These are phyloP conservation scores for Dillenia suffruticosa DNA, from an alignment of 164 flowering plant species.

Conservation along the genomic window DNA sequence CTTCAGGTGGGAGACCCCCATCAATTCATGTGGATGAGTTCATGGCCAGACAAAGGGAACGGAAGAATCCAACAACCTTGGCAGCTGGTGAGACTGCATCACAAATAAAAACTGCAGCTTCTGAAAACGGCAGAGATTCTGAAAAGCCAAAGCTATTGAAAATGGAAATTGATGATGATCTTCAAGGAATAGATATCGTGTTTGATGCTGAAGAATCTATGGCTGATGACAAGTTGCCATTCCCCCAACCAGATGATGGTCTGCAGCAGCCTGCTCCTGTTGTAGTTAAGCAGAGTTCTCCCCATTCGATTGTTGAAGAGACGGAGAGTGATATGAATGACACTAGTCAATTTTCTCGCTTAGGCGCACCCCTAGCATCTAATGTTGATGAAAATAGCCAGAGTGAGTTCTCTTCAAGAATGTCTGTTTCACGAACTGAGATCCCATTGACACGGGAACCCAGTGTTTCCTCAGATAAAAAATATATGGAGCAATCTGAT, in stretches of 20 bases:
- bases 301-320: conserved; percentile 81
- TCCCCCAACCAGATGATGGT: conserved; percentile 86
- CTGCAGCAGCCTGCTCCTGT: conserved; percentile 55
- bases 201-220: conserved; percentile 93
- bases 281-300: conserved; percentile 57
- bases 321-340: conserved; percentile 65
- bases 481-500: conserved; percentile 55
- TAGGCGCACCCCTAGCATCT: conserved; percentile 42
- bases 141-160: conserved; percentile 63
- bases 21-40: conserved; percentile 98
- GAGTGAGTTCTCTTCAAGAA: conserved; percentile 68
- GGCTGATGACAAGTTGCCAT: conserved; percentile 80
- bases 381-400: conserved; percentile 55
- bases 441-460: conserved; percentile 64
- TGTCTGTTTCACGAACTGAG: conserved; percentile 64
- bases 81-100: conserved; percentile 41
- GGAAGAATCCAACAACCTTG: conserved; percentile 51
- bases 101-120: conserved; percentile 30
- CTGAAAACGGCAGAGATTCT: conserved; percentile 31
- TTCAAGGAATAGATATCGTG: conserved; percentile 89
- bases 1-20: conserved; percentile 90
- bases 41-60: conserved; percentile 94
- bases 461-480: conserved; percentile 72
- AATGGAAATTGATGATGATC: conserved; percentile 94
- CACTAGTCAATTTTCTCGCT: conserved; percentile 42